A percentile compares a stretch with the other conserved stretches of the same genome.
Evolutionary conservation across 495 filamentous ascomycete species (phyloP).

Genomic region (Penicillium samsonianum): DNA sequence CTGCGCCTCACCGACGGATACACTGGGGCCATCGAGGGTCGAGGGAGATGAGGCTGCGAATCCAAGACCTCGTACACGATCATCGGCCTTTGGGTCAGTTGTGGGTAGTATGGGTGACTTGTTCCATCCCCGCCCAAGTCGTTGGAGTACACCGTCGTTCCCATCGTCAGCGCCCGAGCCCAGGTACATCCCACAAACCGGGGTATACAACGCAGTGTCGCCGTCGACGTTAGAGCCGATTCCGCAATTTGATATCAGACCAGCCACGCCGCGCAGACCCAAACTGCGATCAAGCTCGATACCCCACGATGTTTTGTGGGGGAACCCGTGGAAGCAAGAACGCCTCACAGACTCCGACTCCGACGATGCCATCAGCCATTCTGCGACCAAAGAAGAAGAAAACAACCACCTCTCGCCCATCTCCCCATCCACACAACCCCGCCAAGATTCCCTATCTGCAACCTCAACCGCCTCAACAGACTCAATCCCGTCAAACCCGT

Average conservation of each 20-base stretch:
- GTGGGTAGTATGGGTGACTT: background rate
- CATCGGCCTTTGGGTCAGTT: conserved; percentile 1
- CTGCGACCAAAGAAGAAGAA: background rate
- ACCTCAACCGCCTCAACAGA: conserved; percentile 17
- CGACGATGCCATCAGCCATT: background rate
- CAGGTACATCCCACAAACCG: background rate
- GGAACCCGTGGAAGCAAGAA: conserved; percentile 6
- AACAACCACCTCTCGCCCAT: background rate
- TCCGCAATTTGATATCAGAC: background rate
- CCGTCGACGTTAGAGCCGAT: background rate
- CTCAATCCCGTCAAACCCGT: conserved; percentile 13
- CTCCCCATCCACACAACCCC: background rate
- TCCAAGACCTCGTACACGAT: background rate
- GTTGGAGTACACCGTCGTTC: background rate
- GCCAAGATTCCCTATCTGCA: background rate
- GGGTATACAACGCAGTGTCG: background rate
- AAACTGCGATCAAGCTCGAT: background rate
- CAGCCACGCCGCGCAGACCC: background rate
- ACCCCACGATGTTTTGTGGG: background rate
- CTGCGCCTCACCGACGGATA: background rate
- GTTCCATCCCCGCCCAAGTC: background rate
- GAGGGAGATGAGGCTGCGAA: background rate
- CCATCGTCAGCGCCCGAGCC: conserved; percentile 1
- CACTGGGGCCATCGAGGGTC: background rate
- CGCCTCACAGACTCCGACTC: background rate